These are phyloP conservation scores for Kappamyces sp. DNA, from an alignment of 192 early-diverging fungal species.

Conservation along the genomic window DNA sequence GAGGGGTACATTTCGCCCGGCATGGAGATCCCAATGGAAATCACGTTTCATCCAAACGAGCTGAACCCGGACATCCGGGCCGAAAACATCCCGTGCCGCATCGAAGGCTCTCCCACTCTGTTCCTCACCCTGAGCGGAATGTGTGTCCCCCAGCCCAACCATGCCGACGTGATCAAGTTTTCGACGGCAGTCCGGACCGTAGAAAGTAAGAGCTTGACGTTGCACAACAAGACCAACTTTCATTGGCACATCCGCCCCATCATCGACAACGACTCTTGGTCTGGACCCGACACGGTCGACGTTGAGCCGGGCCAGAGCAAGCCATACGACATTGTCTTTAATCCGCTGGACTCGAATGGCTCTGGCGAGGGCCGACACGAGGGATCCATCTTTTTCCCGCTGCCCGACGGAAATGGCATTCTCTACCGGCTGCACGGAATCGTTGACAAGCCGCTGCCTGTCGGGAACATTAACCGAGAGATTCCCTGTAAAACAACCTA, in stretches of 20 bases:
- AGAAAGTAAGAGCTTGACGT: slow-evolving; percentile 43
- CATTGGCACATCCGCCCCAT: slow-evolving; percentile 52
- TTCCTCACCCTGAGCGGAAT: slow-evolving; percentile 52
- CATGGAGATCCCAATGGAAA: slow-evolving; percentile 55
- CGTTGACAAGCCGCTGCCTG: slow-evolving; percentile 48
- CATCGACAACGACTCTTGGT: slow-evolving; percentile 56
- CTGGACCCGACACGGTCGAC: slow-evolving; percentile 46
- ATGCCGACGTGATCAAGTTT: slow-evolving; percentile 54
- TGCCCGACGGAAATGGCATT: slow-evolving; percentile 53
- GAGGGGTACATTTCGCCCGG: slow-evolving; percentile 62
- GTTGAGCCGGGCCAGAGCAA: slow-evolving; percentile 50
- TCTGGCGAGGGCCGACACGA: slow-evolving; percentile 52
- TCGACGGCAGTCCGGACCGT: slow-evolving; percentile 46
- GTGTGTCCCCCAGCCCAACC: slow-evolving; percentile 48
- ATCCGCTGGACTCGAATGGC: slow-evolving; percentile 42
- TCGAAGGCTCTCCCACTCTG: slow-evolving; percentile 41
- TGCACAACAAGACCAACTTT: slow-evolving; percentile 42
- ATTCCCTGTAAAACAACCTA: slow-evolving; percentile 52
- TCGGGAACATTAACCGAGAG: slow-evolving; percentile 46
- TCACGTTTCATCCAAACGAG: slow-evolving; percentile 51
- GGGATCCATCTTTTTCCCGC: slow-evolving; percentile 57
- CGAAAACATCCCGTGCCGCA: slow-evolving; percentile 42
- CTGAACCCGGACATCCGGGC: slow-evolving; percentile 52
- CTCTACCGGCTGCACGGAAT: slow-evolving; percentile 55
- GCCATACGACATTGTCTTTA: slow-evolving; percentile 50